Evolutionary conservation across 208 protist genomes (phyloP), one percentile per base, ranked within the genome.

Genomic region (Angomonas ambiguus): DNA sequence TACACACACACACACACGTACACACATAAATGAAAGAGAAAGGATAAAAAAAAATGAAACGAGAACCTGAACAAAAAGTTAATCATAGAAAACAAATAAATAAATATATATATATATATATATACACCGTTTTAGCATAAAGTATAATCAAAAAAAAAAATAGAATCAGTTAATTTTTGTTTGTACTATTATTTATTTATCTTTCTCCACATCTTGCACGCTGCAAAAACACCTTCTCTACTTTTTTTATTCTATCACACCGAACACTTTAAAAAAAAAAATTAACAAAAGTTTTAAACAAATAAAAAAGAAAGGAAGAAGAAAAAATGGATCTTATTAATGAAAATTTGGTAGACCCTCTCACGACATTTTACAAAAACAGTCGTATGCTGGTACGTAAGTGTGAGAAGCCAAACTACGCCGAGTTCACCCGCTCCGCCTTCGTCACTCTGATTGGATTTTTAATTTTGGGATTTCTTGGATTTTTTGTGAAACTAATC

Each of bases 401-500:
- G 72, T 97, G 93, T 74, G 76, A 92, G 64, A 97, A 97, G 82
- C 93, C 93, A 31, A 94, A 96, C 77, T 94, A 89, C 82, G 87
- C 78, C 79, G 94, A 98, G 79, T 98, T 97, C 74, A 88, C 80
- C 45, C 83, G 88, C 35, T 81, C 92, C 24, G 88, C 80, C 24
- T 81, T 92, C 45, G 86, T 91, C 30, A 96, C 93, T 11, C 57
- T 89, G 38, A 74, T 97, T 20, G 96, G 96, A 28, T 98, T 98
- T 66, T 67, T 90, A n/a, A 72, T 98, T 24, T 94, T 98, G 81
- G 96, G 96, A 42, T 95, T 97, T 66, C 71, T 98, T 49, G 96
- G 96, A 51, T 98, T 97, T 72, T 95, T 97, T 68, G 88, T 98
- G 1, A 98, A 98, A 80, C 75, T 98, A 20, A 91, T 98, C 72